Percentiles rank a stretch among this genome's conserved stretches.
These are phyloP conservation scores for Trichosporon ovoides DNA, from an alignment of 1,284 basidiomycete genomes.

Conservation along the genomic window DNA sequence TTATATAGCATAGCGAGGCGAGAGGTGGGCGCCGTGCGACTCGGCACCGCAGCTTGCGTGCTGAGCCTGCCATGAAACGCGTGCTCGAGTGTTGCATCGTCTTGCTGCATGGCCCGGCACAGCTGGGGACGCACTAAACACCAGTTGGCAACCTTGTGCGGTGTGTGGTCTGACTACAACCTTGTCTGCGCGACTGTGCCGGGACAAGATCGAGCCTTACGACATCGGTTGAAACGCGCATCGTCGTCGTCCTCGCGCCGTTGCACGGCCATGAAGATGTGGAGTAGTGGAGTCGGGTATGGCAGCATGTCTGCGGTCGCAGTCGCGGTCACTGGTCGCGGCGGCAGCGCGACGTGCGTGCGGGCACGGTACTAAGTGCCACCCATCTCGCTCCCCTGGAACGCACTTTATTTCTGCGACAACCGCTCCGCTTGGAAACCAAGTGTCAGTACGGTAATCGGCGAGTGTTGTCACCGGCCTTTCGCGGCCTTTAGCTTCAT, in stretches of 20 bases:
- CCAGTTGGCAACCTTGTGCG: no score
- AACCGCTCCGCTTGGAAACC: slow-evolving; percentile 2
- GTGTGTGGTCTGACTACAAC: background rate
- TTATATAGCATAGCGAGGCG: background rate
- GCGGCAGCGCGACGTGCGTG: background rate
- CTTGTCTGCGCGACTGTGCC: slow-evolving; percentile 2
- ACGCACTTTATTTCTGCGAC: slow-evolving; percentile 1
- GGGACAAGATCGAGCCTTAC: background rate
- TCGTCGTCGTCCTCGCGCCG: background rate
- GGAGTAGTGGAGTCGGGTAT: no score
- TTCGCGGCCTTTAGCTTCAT: background rate
- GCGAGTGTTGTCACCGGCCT: no score
- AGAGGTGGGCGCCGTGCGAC: background rate
- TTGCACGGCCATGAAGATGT: no score
- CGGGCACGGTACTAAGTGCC: background rate
- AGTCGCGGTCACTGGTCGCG: no score
- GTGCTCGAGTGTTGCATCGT: no score
- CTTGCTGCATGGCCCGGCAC: no score
- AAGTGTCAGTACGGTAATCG: background rate
- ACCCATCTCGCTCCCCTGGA: background rate
- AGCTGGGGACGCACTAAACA: no score
- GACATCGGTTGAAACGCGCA: background rate
- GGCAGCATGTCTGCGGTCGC: no score
- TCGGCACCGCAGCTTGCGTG: background rate
- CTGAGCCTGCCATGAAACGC: no score